phyloP scores from a whole-genome alignment of 495 filamentous ascomycete species.

The Lophium mytilinum region DNA sequence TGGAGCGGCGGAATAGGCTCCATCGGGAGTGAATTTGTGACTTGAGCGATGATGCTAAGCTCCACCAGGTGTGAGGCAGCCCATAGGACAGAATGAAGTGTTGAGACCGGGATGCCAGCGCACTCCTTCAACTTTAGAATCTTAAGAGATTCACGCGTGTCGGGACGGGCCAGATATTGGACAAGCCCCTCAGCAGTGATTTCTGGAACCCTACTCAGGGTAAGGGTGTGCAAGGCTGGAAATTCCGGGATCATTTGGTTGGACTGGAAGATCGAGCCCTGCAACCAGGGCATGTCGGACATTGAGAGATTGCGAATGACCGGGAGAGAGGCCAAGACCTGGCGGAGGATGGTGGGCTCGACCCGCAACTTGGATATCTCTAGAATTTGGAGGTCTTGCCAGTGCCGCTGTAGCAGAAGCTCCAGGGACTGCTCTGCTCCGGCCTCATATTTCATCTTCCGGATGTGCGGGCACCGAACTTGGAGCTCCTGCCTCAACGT shows the following conservation, averaged over 20 bases:
- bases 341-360: slow-evolving; percentile 62
- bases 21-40: slow-evolving; percentile 57
- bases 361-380: slow-evolving; percentile 66
- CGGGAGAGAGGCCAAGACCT: slow-evolving; percentile 58
- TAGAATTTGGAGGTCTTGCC: slow-evolving; percentile 71
- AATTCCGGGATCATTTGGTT: slow-evolving; percentile 56
- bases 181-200: slow-evolving; percentile 63
- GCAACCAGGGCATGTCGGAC: slow-evolving; percentile 56
- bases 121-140: slow-evolving; percentile 53
- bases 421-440: slow-evolving; percentile 76
- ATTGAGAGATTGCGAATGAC: slow-evolving; percentile 65
- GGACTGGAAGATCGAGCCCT: slow-evolving; percentile 62
- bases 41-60: slow-evolving; percentile 59
- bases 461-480: slow-evolving; percentile 69
- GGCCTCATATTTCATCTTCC: slow-evolving; percentile 75
- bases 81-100: slow-evolving; percentile 56
- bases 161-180: slow-evolving; percentile 48
- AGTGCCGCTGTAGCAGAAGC: slow-evolving; percentile 55
- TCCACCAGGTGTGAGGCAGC: slow-evolving; percentile 52
- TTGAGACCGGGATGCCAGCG: slow-evolving; percentile 53
- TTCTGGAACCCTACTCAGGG: slow-evolving; percentile 56
- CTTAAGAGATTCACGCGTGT: slow-evolving; percentile 44
- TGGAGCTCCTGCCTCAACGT: slow-evolving; percentile 77
- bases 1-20: slow-evolving; percentile 52
- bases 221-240: slow-evolving; percentile 60